Evolutionary conservation across 1,284 basidiomycete species (phyloP), one percentile per base, ranked within the genome.

Genomic region (Austroboletus rostrupii): DNA sequence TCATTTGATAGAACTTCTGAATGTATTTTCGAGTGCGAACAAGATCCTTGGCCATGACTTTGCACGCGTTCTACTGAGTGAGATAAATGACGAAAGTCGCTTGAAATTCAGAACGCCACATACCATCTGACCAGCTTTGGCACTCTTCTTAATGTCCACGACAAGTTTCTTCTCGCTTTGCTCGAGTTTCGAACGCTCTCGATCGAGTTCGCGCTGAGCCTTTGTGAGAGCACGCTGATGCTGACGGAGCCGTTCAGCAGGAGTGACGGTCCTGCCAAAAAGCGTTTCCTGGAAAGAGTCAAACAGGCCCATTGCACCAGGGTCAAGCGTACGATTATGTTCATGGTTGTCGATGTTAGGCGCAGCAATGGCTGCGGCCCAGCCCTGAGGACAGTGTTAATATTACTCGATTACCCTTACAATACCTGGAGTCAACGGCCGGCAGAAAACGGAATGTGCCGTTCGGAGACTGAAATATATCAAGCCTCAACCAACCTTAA

Each of bases 1-100:
- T 83, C 96, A 99, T 99, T 67, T 96, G 92, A 64, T 97, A 93
- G 75, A 99, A 99, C 70, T 98, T 99, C 70, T 98, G 94, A 29
- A 97, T 80, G 67, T 99, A 98, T 63, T 91, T 81, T 45, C 97
- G 79, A 21, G 96, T 98, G 56, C 97, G 81, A 56, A 99, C 94
- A 50, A 99, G 86, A 67, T 99, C 97, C 70, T 97, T 97, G 33
- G 97, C 97, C 88, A 98, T 97, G 55, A 99, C 90, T 77, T 98
- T 99, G 77, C 95, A 98, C 13, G 93, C 92, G 68, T 92, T 93
- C 93, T 97, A 66, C 47, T 61, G 51, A 58, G 60, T 61, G 51
- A 58, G 60, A 48, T 29, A 44, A 45, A 48, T 53, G 45, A 49
- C 48, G 52, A 48, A 42, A 39, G 49, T 52, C 41, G n/a, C 28